Conservation (phyloP, 2,329 filamentous ascomycete genomes). For the Sporothrix mexicana region DNA sequence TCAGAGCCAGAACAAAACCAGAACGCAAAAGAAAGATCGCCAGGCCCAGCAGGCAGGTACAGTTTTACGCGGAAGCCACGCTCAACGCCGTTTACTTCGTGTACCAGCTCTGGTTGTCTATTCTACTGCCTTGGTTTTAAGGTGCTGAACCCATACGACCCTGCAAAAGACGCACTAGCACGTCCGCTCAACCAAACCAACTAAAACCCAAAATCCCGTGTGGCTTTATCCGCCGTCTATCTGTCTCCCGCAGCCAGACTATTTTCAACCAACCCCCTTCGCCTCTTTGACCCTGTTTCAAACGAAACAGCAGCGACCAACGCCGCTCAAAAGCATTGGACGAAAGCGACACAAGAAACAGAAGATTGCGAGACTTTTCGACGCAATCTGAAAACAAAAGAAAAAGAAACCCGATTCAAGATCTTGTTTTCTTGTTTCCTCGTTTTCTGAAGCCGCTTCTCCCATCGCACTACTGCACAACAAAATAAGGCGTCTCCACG, state of each 20-base stretch:
- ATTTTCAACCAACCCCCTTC: conserved; percentile 27
- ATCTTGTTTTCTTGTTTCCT: neutral
- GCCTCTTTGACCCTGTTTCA: conserved; percentile 15
- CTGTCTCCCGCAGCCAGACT: conserved; percentile 30
- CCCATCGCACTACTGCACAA: conserved; percentile 30
- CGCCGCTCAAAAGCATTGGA: neutral
- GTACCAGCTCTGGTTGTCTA: neutral
- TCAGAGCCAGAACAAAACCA: neutral
- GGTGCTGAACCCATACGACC: conserved; percentile 7
- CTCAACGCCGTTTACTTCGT: neutral
- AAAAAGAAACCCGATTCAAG: neutral
- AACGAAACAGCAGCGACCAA: neutral
- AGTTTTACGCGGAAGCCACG: neutral
- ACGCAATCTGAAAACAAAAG: neutral
- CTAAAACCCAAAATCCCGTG: conserved; percentile 21
- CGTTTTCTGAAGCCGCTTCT: neutral
- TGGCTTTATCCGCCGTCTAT: conserved; percentile 34
- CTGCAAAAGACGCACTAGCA: conserved; percentile 17
- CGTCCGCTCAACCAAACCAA: neutral
- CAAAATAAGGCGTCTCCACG: conserved; percentile 31
- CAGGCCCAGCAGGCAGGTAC: conserved; percentile 12
- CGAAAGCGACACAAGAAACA: neutral
- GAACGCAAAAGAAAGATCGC: conserved; percentile 2
- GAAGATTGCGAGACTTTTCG: neutral
- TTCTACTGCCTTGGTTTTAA: conserved; percentile 13